Evolutionary conservation across 176 grass and related monocot genomes (phyloP).

Genomic region (Otatea glauca): DNA sequence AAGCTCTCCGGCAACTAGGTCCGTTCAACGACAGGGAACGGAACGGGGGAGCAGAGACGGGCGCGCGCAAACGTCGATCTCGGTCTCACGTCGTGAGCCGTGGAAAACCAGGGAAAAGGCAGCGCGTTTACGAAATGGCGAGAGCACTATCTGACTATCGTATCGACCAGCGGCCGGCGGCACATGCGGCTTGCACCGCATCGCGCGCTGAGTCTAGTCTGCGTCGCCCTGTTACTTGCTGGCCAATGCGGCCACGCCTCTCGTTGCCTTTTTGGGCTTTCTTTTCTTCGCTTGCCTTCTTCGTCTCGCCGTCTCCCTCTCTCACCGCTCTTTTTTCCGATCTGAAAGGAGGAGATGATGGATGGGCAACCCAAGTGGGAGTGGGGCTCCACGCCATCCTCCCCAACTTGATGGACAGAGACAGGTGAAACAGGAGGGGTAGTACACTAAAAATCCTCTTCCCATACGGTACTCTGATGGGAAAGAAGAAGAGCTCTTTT

Average conservation of each 20-base stretch:
- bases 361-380: conserved; percentile 13
- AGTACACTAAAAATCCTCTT: not conserved
- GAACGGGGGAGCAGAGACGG: not conserved
- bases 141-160: not conserved
- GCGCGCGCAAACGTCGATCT: not conserved
- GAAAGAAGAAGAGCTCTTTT: no score
- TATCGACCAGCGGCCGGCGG: not conserved
- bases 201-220: conserved; percentile 1
- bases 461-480: not conserved
- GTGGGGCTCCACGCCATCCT: conserved; percentile 26
- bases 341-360: conserved; percentile 17
- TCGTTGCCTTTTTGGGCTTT: not conserved
- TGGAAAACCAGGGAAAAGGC: not conserved
- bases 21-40: conserved; percentile 43
- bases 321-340: not conserved
- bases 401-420: conserved; percentile 26
- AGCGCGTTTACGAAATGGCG: conserved; percentile 4
- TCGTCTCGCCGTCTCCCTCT: not conserved
- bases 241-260: conserved; percentile 47
- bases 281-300: not conserved
- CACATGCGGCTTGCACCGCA: not conserved
- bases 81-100: conserved; percentile 1
- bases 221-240: conserved; percentile 20
- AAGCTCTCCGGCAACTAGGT: conserved; percentile 34
- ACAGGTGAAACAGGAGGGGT: not conserved